phyloP scores from a whole-genome alignment of 164 flowering plant genomes.

The Platanus orientalis region DNA sequence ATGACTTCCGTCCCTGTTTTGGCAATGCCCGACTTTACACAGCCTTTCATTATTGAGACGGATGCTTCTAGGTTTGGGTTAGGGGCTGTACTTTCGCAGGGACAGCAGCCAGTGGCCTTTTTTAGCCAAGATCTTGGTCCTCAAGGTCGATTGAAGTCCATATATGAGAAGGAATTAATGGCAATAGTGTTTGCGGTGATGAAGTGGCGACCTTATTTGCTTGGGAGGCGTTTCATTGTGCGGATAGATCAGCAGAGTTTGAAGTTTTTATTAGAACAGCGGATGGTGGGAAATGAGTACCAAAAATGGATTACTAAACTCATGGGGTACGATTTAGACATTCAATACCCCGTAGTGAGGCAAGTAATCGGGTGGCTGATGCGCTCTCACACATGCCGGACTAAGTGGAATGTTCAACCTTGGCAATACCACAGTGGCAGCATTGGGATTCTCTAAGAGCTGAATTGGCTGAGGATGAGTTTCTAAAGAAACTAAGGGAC shows the following conservation, averaged over 20 bases:
- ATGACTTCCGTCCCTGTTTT: neutral
- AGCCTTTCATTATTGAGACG: neutral
- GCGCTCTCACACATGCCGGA: too few relatives aligned
- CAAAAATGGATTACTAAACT: too few relatives aligned
- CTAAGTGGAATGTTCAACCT: too few relatives aligned
- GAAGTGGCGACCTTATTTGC: neutral
- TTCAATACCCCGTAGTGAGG: too few relatives aligned
- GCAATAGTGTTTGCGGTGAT: neutral
- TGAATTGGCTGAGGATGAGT: neutral
- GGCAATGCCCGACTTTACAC: neutral
- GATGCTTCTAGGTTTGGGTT: neutral
- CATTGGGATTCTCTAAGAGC: too few relatives aligned
- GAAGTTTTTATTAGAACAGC: too few relatives aligned
- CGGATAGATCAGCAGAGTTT: neutral
- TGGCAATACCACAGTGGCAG: too few relatives aligned
- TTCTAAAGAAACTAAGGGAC: neutral
- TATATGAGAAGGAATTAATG: neutral
- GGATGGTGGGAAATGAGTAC: too few relatives aligned
- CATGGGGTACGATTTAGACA: too few relatives aligned
- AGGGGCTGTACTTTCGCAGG: neutral
- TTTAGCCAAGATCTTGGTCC: neutral
- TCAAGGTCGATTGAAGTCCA: neutral
- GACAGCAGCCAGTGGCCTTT: neutral
- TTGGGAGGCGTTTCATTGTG: neutral
- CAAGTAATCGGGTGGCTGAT: too few relatives aligned